phyloP scores from a whole-genome alignment of 305 asterid genomes.

The Solanum hybrid region DNA sequence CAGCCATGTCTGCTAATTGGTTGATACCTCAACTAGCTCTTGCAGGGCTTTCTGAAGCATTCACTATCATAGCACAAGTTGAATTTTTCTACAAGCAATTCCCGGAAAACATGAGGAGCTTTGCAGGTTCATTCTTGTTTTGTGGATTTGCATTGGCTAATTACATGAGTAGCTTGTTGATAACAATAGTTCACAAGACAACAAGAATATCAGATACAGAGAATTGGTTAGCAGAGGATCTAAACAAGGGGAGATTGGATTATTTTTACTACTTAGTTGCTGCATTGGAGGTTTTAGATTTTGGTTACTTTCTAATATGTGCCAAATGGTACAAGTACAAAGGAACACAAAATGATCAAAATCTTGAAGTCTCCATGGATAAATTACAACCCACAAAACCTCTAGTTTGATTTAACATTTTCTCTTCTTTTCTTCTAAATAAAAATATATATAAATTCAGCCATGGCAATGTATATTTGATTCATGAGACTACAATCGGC shows the following conservation, averaged over 20 bases:
- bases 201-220: constrained; percentile 18
- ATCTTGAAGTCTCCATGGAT: not conserved
- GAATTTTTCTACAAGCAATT: constrained; percentile 72
- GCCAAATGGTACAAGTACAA: constrained; percentile 45
- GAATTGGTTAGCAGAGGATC: constrained; percentile 61
- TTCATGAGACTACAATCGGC: not conserved
- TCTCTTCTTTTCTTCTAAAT: not conserved
- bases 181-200: constrained; percentile 30
- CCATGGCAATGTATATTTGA: not conserved
- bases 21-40: constrained; percentile 46
- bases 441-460: not conserved
- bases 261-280: constrained; percentile 35
- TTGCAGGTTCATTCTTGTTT: constrained; percentile 49
- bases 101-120: constrained; percentile 86
- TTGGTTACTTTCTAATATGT: constrained; percentile 31
- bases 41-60: constrained; percentile 65
- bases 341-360: constrained; percentile 1
- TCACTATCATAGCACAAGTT: constrained; percentile 35
- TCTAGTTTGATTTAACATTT: not conserved
- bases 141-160: constrained; percentile 39
- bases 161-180: constrained; percentile 48
- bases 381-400: not conserved
- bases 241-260: constrained; percentile 54
- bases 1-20: constrained; percentile 63
- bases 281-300: constrained; percentile 27